Percentiles rank a stretch among this genome's conserved stretches.
Conservation (phyloP, 345 rosid genomes). For the Gynandropsis gynandra region DNA sequence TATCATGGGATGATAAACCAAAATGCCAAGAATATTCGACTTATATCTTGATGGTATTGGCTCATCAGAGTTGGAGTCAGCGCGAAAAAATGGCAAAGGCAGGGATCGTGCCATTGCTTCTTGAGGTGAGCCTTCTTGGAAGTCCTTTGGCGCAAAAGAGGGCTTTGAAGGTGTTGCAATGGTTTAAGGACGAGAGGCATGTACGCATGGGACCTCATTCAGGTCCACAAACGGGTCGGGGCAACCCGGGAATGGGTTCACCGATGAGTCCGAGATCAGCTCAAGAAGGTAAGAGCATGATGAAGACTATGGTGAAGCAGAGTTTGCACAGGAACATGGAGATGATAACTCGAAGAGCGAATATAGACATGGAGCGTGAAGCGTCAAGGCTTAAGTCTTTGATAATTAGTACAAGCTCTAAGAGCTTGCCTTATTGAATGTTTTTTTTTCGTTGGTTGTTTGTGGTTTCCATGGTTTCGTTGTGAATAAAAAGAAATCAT, state of each 20-base stretch:
- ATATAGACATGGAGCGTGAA: conserved; percentile 27
- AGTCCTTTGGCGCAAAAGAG: conserved; percentile 77
- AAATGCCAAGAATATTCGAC: conserved; percentile 80
- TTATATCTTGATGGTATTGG: conserved; percentile 73
- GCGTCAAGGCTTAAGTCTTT: conserved; percentile 52
- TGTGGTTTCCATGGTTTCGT: too few relatives aligned
- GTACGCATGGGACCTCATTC: conserved; percentile 82
- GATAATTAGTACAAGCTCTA: conserved; percentile 73
- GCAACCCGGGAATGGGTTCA: conserved; percentile 38
- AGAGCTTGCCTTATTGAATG: conserved; percentile 71
- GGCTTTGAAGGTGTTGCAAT: conserved; percentile 67
- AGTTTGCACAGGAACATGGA: conserved; percentile 86
- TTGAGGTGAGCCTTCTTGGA: conserved; percentile 68
- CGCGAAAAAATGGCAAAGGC: conserved; percentile 66
- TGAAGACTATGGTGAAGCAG: conserved; percentile 77
- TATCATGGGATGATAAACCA: conserved; percentile 84
- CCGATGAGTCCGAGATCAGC: conserved; percentile 44
- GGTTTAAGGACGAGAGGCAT: conserved; percentile 91
- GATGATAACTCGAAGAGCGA: conserved; percentile 69
- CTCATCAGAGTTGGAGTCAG: conserved; percentile 68
- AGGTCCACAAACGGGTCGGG: conserved; percentile 68
- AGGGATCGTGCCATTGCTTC: conserved; percentile 67
- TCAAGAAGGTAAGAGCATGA: conserved; percentile 63
- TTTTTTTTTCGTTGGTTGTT: background rate
- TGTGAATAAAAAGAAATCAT: too few relatives aligned